Conservation (phyloP, 306 rosid species). For the Alnus glutinosa region DNA sequence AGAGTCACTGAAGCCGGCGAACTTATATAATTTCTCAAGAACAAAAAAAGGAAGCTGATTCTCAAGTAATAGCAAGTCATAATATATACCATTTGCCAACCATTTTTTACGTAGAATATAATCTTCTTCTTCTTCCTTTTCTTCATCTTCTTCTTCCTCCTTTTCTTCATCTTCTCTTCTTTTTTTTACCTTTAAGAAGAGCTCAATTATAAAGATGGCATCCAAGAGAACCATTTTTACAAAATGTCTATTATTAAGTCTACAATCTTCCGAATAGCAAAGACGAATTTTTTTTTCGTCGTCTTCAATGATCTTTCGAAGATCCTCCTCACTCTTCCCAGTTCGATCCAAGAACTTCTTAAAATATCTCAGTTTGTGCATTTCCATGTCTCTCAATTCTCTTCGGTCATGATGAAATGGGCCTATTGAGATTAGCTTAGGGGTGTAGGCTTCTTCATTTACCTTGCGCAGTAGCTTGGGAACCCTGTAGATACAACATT, state of each 20-base stretch:
- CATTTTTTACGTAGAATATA: background rate
- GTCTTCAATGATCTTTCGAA: background rate
- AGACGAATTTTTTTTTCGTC: background rate
- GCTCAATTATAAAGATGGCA: conserved; percentile 33
- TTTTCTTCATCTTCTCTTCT: no score
- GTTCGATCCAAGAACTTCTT: background rate
- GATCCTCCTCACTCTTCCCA: background rate
- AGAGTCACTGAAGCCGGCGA: background rate
- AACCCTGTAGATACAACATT: conserved; percentile 26
- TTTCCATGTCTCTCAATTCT: conserved; percentile 10
- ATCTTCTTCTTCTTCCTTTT: background rate
- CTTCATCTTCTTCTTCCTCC: background rate
- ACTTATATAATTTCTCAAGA: background rate
- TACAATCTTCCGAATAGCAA: background rate
- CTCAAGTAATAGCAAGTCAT: conserved; percentile 33
- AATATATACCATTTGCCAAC: background rate
- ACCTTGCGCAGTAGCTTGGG: conserved; percentile 27
- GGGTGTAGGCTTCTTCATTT: conserved; percentile 22
- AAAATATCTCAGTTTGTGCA: background rate
- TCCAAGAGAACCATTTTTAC: conserved; percentile 12
- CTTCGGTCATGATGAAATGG: conserved; percentile 13
- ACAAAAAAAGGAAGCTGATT: conserved; percentile 35
- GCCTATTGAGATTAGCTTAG: conserved; percentile 25
- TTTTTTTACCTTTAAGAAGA: background rate
- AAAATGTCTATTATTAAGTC: background rate